A percentile compares a stretch with the other conserved stretches of the same genome.
These are phyloP conservation scores for Suillus sp. DNA, from an alignment of 768 basidiomycete genomes.

Conservation along the genomic window DNA sequence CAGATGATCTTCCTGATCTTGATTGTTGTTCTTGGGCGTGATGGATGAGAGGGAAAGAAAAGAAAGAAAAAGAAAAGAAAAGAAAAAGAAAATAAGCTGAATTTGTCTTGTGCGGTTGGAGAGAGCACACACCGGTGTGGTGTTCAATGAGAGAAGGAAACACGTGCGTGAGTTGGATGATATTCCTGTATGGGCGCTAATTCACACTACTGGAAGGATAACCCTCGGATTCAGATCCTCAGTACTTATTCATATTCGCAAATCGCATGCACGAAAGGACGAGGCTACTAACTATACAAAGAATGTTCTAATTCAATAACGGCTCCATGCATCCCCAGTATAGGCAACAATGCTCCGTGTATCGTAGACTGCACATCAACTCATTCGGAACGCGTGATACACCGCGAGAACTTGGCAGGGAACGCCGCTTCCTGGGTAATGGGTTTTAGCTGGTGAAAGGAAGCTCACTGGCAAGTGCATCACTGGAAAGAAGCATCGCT, in stretches of 20 bases:
- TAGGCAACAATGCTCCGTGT: background rate
- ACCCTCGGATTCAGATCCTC: background rate
- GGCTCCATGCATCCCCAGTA: background rate
- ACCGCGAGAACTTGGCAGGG: background rate
- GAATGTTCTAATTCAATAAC: background rate
- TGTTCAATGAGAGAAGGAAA: constrained; percentile 4
- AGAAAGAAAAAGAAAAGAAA: constrained; percentile 11
- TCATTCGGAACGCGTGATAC: background rate
- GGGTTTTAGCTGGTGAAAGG: background rate
- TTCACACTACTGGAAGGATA: background rate
- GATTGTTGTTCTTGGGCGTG: background rate
- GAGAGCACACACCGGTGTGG: background rate
- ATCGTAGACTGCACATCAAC: background rate
- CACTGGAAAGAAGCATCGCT: background rate
- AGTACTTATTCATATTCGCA: background rate
- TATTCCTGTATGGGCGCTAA: background rate
- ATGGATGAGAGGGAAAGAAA: background rate
- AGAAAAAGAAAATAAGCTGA: constrained; percentile 6
- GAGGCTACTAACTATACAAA: background rate
- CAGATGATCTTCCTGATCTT: background rate
- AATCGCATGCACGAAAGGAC: background rate
- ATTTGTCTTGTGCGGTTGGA: background rate
- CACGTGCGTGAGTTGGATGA: background rate
- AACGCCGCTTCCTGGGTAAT: background rate
- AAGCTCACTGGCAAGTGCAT: background rate